Evolutionary conservation across 2,329 filamentous ascomycete genomes (phyloP).

Genomic region (Tolypocladium tropicale): DNA sequence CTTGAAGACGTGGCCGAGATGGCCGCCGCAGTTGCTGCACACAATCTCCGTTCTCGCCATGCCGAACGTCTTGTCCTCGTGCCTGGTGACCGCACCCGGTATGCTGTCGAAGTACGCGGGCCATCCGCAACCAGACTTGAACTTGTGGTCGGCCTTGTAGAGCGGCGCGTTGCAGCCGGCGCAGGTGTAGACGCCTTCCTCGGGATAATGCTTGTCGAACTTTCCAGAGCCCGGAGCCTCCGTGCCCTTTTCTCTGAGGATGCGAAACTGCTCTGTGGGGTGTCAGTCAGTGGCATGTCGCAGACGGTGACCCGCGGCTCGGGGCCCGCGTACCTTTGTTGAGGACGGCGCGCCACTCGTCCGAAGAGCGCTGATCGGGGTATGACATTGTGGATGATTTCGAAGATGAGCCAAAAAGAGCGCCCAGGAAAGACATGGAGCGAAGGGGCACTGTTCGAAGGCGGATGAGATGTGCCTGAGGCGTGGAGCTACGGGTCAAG

Average conservation of each 20-base stretch:
- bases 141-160: slow-evolving; percentile 91
- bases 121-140: slow-evolving; percentile 94
- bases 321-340: slow-evolving; percentile 34
- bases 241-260: slow-evolving; percentile 87
- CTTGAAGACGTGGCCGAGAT: slow-evolving; percentile 91
- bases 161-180: slow-evolving; percentile 78
- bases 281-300: slow-evolving; percentile 3
- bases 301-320: neutral
- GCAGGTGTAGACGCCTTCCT: slow-evolving; percentile 73
- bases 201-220: slow-evolving; percentile 78
- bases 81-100: slow-evolving; percentile 77
- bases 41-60: slow-evolving; percentile 90
- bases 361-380: slow-evolving; percentile 68
- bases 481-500: slow-evolving; percentile 19
- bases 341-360: slow-evolving; percentile 85
- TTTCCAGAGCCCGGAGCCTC: slow-evolving; percentile 70
- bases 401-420: slow-evolving; percentile 59
- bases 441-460: slow-evolving; percentile 18
- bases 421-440: slow-evolving; percentile 70
- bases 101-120: slow-evolving; percentile 96
- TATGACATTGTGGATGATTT: slow-evolving; percentile 54
- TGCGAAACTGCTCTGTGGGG: slow-evolving; percentile 76
- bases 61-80: slow-evolving; percentile 66
- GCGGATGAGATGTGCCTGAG: slow-evolving; percentile 8
- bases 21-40: slow-evolving; percentile 88